Evolutionary conservation across 805 yeast genomes (phyloP).

Genomic region (Wickerhamomyces xylosicus): DNA sequence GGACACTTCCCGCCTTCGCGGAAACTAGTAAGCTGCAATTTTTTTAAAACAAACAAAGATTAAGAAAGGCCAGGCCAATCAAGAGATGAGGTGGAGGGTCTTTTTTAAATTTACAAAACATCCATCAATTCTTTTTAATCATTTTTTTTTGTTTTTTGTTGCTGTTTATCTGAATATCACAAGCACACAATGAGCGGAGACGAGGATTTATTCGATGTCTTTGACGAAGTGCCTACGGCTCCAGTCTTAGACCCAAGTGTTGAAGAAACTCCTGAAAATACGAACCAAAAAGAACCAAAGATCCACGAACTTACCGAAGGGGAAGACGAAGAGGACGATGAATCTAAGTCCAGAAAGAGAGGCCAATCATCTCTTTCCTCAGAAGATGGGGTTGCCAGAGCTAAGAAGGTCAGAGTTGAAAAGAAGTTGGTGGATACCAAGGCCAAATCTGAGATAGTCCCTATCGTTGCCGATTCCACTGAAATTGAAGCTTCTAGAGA

Average conservation of each 20-base stretch:
- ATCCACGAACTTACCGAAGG: constrained; percentile 6
- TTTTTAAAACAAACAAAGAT: too few relatives aligned
- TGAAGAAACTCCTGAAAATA: constrained; percentile 1
- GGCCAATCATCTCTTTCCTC: not conserved
- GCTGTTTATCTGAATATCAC: too few relatives aligned
- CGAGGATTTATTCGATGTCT: constrained; percentile 56
- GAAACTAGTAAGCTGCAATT: too few relatives aligned
- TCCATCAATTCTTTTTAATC: too few relatives aligned
- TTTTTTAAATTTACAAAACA: too few relatives aligned
- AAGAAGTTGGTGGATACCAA: constrained; percentile 25
- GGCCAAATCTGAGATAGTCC: constrained; percentile 39
- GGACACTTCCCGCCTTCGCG: too few relatives aligned
- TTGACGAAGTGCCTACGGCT: constrained; percentile 40
- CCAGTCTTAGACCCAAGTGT: constrained; percentile 12
- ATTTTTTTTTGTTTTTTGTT: too few relatives aligned
- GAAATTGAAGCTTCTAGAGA: constrained; percentile 87
- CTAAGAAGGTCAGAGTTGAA: constrained; percentile 17
- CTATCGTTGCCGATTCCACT: constrained; percentile 77
- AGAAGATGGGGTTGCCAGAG: too few relatives aligned
- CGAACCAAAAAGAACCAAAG: constrained; percentile 1
- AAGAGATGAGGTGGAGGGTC: too few relatives aligned
- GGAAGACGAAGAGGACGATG: constrained; percentile 14
- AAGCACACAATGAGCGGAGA: constrained; percentile 7
- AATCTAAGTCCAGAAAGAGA: constrained; percentile 13
- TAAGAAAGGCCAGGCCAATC: too few relatives aligned